Conservation (phyloP, 148 eudicot species). For the Camellia sinensis region DNA sequence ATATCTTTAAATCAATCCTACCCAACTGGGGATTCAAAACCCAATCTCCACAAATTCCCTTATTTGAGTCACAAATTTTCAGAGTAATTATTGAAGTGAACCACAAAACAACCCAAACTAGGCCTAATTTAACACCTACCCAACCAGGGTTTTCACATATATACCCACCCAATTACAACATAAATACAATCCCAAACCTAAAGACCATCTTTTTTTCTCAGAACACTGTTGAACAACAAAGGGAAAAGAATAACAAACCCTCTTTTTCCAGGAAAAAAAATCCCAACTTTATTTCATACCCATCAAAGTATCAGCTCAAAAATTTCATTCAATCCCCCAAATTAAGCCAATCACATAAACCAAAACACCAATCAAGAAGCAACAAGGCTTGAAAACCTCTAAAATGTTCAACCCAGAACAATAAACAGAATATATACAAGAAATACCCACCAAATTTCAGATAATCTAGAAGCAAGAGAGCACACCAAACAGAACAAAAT, state of each 20-base stretch:
- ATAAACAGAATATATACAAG: background rate
- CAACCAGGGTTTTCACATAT: background rate
- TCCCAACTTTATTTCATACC: conserved; percentile 22
- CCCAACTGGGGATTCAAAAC: conserved; percentile 6
- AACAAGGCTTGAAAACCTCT: background rate
- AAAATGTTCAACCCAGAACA: background rate
- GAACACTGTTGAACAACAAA: background rate
- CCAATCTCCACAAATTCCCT: conserved; percentile 3
- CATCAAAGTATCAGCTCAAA: conserved; percentile 25
- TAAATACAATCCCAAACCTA: background rate
- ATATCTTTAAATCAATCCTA: conserved; percentile 1
- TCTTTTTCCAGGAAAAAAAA: background rate
- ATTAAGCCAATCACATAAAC: background rate
- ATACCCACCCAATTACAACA: no score
- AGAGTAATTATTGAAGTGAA: background rate
- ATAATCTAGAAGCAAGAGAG: background rate
- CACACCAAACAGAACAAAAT: conserved; percentile 3
- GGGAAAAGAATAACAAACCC: background rate
- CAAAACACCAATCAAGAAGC: background rate
- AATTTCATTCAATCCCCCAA: background rate
- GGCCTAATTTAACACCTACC: background rate
- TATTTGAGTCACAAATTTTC: background rate
- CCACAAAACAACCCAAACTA: background rate
- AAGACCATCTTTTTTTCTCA: no score
- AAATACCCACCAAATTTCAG: conserved; percentile 28